Evolutionary conservation across 1,284 basidiomycete species (phyloP).

Genomic region (Peniophora sp.): DNA sequence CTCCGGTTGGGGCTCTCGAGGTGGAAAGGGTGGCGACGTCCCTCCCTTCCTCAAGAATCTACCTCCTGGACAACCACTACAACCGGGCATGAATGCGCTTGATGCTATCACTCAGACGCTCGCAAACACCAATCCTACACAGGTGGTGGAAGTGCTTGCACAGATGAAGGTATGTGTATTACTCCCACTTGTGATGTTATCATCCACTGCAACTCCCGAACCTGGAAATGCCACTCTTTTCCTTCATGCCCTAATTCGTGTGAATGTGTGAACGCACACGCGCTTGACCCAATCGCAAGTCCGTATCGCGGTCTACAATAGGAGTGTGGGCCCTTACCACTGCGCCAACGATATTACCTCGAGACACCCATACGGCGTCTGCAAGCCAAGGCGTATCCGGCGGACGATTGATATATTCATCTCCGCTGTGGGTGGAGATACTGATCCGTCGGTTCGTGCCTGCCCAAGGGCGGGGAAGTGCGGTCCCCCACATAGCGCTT

Average conservation of each 20-base stretch:
- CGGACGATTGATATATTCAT: too few species aligned
- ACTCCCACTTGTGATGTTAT: slow-evolving; percentile 8
- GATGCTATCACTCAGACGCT: slow-evolving; percentile 88
- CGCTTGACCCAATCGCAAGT: too few species aligned
- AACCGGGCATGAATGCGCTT: slow-evolving; percentile 68
- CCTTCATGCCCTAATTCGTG: background rate
- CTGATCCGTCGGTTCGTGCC: too few species aligned
- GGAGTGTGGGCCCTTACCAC: too few species aligned
- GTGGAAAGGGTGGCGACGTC: slow-evolving; percentile 30
- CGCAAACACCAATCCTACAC: slow-evolving; percentile 75
- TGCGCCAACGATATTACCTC: too few species aligned
- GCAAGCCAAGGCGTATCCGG: too few species aligned
- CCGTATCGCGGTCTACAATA: too few species aligned
- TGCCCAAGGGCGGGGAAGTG: too few species aligned
- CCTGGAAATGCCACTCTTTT: background rate
- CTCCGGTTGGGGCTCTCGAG: slow-evolving; percentile 45
- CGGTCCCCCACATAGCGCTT: too few species aligned
- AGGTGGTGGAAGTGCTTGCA: slow-evolving; percentile 91
- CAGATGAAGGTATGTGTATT: slow-evolving; percentile 84
- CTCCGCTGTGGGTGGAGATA: too few species aligned
- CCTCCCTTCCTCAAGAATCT: slow-evolving; percentile 55
- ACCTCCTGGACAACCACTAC: slow-evolving; percentile 74
- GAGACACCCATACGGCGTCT: too few species aligned
- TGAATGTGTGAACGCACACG: background rate
- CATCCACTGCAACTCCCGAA: slow-evolving; percentile 1